phyloP scores from a whole-genome alignment of 768 basidiomycete species.

The Leccinellum albellum region DNA sequence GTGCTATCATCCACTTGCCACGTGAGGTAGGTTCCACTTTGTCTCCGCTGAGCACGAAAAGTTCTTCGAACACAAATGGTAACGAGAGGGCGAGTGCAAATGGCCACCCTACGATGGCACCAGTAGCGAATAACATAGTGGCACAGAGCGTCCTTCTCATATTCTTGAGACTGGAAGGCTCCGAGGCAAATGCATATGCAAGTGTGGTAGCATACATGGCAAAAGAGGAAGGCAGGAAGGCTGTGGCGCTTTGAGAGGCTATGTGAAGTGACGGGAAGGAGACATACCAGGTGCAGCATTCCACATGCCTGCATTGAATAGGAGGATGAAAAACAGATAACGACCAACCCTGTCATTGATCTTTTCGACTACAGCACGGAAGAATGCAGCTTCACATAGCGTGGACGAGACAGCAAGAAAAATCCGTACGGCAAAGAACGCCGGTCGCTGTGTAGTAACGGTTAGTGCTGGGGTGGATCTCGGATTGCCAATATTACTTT shows the following conservation, averaged over 20 bases:
- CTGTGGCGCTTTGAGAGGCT: slow-evolving; percentile 38
- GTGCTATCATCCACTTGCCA: slow-evolving; percentile 53
- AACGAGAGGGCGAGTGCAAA: slow-evolving; percentile 85
- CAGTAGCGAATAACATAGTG: slow-evolving; percentile 70
- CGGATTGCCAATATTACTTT: slow-evolving; percentile 53
- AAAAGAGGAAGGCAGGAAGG: slow-evolving; percentile 93
- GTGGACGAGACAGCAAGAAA: slow-evolving; percentile 70
- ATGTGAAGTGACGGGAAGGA: neutral
- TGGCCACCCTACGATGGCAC: slow-evolving; percentile 94
- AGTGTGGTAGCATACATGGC: slow-evolving; percentile 86
- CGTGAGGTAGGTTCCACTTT: slow-evolving; percentile 44
- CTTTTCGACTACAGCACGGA: slow-evolving; percentile 71
- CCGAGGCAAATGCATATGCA: slow-evolving; percentile 68
- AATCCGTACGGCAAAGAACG: slow-evolving; percentile 88
- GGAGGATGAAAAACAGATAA: slow-evolving; percentile 85
- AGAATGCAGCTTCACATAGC: slow-evolving; percentile 78
- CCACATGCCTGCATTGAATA: slow-evolving; percentile 94
- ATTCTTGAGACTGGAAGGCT: slow-evolving; percentile 52
- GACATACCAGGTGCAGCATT: slow-evolving; percentile 72
- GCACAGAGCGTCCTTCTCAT: slow-evolving; percentile 57
- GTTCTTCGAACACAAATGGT: slow-evolving; percentile 88
- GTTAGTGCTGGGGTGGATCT: slow-evolving; percentile 9
- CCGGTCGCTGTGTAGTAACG: slow-evolving; percentile 55
- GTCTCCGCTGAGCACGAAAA: slow-evolving; percentile 75
- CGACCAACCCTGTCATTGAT: slow-evolving; percentile 88